Evolutionary conservation across 139 green algal genomes (phyloP), one percentile per base, ranked within the genome.

Genomic region (Astrephomene gubernaculifera): DNA sequence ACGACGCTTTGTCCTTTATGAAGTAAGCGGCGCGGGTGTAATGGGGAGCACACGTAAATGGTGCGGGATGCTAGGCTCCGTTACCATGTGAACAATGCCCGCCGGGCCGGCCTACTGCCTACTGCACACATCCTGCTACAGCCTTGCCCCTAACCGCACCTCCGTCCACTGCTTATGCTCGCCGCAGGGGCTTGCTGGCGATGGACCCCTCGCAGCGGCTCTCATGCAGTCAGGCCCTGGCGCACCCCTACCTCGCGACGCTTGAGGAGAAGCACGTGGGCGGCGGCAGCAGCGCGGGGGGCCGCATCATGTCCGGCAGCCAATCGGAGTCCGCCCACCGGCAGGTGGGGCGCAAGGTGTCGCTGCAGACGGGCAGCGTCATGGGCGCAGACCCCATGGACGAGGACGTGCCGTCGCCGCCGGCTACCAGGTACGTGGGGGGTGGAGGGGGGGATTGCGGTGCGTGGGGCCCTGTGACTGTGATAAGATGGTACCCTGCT

Each of bases 1-100:
- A 81, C 17, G 87, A 95, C 54, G 90, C 90, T 4, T 53, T 95
- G 33, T 70, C 79, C 1, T 95, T 96, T 74, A 88, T 96, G 49
- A 94, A 92, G 86, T 87, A 52, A 73, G 83, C 21, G n/a, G n/a
- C n/a, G n/a, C n/a, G n/a, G n/a, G n/a, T n/a, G n/a, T n/a, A n/a
- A n/a, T n/a, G n/a, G n/a, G n/a, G n/a, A n/a, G n/a, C n/a, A n/a
- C n/a, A n/a, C n/a, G n/a, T n/a, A n/a, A n/a, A n/a, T n/a, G n/a
- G n/a, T n/a, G n/a, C n/a, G n/a, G n/a, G n/a, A n/a, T n/a, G n/a
- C n/a, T n/a, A n/a, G n/a, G n/a, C n/a, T n/a, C n/a, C n/a, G n/a
- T n/a, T n/a, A n/a, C n/a, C n/a, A n/a, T n/a, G n/a, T n/a, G n/a
- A n/a, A n/a, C n/a, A n/a, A n/a, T n/a, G n/a, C n/a, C n/a, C n/a